These are phyloP conservation scores for Neurospora sp. DNA, from an alignment of 495 filamentous ascomycete genomes.

Conservation along the genomic window DNA sequence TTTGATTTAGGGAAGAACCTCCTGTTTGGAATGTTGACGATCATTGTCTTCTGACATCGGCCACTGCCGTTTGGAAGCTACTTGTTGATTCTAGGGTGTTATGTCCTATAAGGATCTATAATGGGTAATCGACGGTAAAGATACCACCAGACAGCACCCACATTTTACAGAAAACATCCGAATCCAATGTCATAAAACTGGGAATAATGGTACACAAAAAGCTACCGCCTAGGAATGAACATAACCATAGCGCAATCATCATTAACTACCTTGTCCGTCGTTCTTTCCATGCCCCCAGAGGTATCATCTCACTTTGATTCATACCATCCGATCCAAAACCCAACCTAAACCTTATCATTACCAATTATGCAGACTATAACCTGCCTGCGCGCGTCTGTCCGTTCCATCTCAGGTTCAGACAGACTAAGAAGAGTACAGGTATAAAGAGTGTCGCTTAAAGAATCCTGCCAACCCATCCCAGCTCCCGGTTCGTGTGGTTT, in stretches of 20 bases:
- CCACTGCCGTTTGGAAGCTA: too few relatives aligned
- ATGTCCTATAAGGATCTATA: too few relatives aligned
- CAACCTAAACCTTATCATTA: background rate
- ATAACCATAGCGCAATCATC: background rate
- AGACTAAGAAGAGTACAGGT: background rate
- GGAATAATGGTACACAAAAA: background rate
- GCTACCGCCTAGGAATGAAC: background rate
- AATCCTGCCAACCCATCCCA: background rate
- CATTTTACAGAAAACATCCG: background rate
- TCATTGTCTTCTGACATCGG: too few relatives aligned
- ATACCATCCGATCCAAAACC: background rate
- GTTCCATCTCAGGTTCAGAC: background rate
- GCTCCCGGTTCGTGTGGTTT: background rate
- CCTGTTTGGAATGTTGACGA: too few relatives aligned
- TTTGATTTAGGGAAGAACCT: too few relatives aligned
- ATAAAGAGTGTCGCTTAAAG: background rate
- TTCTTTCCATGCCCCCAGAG: background rate
- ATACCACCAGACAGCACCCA: background rate
- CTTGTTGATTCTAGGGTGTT: too few relatives aligned
- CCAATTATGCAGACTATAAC: constrained; percentile 1
- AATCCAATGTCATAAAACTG: background rate
- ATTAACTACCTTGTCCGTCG: background rate
- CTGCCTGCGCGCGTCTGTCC: background rate
- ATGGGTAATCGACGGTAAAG: too few relatives aligned
- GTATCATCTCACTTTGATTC: background rate